Evolutionary conservation across 2,329 filamentous ascomycete species (phyloP).

Genomic region (Orbilia javanica): DNA sequence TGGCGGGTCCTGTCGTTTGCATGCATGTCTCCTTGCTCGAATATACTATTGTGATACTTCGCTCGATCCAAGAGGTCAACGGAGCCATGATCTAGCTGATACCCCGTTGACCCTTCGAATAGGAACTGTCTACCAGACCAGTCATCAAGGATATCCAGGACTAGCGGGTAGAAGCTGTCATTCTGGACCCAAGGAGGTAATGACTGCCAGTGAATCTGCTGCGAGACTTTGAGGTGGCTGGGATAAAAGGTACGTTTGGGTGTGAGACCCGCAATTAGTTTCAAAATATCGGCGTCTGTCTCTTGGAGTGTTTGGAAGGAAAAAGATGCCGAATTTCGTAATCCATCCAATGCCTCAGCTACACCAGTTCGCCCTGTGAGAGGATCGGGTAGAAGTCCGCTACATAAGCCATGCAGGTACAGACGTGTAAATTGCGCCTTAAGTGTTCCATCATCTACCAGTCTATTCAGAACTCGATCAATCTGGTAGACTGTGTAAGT

Average conservation of each 20-base stretch:
- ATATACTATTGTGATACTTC: conserved; percentile 29
- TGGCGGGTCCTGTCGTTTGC: background rate
- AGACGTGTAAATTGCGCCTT: conserved; percentile 69
- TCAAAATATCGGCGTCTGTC: conserved; percentile 65
- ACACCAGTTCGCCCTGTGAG: conserved; percentile 70
- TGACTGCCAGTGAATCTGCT: conserved; percentile 67
- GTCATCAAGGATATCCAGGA: conserved; percentile 65
- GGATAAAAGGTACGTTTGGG: conserved; percentile 69
- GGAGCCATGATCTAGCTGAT: background rate
- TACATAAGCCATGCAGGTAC: conserved; percentile 71
- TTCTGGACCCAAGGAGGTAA: conserved; percentile 67
- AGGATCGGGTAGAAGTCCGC: conserved; percentile 69
- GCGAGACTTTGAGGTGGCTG: conserved; percentile 65
- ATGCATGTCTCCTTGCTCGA: conserved; percentile 7
- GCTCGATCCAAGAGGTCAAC: conserved; percentile 21
- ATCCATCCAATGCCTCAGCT: conserved; percentile 69
- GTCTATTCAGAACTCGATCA: conserved; percentile 68
- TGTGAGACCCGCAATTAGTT: conserved; percentile 65
- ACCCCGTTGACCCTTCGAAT: background rate
- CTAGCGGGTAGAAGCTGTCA: conserved; percentile 65
- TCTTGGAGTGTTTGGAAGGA: conserved; percentile 67
- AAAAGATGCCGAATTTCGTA: conserved; percentile 68
- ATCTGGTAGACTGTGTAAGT: conserved; percentile 68
- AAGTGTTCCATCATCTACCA: conserved; percentile 69
- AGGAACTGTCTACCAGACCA: conserved; percentile 36